These are phyloP conservation scores for Schizophyllum commune DNA, from an alignment of 1,284 basidiomycete genomes.

Conservation along the genomic window DNA sequence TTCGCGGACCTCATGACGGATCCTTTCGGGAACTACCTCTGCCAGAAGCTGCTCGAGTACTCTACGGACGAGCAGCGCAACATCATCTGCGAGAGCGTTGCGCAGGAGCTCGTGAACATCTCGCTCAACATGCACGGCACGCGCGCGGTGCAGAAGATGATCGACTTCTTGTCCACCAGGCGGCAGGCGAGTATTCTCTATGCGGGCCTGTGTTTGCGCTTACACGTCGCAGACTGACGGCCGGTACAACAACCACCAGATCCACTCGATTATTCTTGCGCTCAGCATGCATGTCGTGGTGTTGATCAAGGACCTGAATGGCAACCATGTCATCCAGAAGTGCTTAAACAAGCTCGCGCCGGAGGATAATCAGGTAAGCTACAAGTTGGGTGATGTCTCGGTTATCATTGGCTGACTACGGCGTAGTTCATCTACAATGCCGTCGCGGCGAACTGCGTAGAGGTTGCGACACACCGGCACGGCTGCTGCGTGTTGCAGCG, in stretches of 20 bases:
- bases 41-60: conserved; percentile 96
- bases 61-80: conserved; percentile 98
- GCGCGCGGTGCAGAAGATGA: conserved; percentile 99
- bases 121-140: conserved; percentile 99
- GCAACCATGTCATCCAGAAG: conserved; percentile 99
- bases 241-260: conserved; percentile 81
- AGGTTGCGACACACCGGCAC: conserved; percentile 98
- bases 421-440: conserved; percentile 97
- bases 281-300: conserved; percentile 97
- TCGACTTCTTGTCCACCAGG: conserved; percentile 96
- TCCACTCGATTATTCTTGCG: conserved; percentile 95
- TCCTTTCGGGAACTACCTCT: conserved; percentile 99
- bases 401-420: not conserved
- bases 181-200: conserved; percentile 65
- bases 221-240: conserved; percentile 61
- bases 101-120: conserved; percentile 95
- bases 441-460: conserved; percentile 97
- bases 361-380: conserved; percentile 91
- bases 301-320: conserved; percentile 99
- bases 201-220: conserved; percentile 21
- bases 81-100: conserved; percentile 95
- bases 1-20: conserved; percentile 99
- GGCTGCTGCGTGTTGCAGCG: conserved; percentile 98
- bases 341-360: conserved; percentile 96
- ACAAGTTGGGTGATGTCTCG: not conserved